Conservation (phyloP, 176 grass and related monocot species). For the Olyra latifolia region DNA sequence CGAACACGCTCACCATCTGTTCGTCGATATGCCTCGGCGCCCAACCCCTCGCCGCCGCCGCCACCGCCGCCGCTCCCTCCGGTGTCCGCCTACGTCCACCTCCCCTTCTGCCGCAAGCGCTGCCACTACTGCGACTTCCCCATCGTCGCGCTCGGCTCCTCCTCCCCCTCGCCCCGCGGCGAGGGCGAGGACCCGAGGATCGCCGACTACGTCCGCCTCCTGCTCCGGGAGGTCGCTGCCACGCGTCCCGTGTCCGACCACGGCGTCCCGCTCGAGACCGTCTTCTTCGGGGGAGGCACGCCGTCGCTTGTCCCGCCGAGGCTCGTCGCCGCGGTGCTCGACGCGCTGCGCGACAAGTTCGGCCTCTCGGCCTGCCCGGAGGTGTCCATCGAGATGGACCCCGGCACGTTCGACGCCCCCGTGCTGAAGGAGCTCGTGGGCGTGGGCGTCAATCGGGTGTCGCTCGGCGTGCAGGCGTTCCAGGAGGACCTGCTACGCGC, state of each 20-base stretch:
- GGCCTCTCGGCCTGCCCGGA: slow-evolving; percentile 53
- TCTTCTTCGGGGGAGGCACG: slow-evolving; percentile 84
- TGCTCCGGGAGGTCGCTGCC: slow-evolving; percentile 74
- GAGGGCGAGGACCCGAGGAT: slow-evolving; percentile 64
- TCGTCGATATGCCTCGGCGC: slow-evolving; percentile 60
- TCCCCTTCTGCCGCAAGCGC: slow-evolving; percentile 85
- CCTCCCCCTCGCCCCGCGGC: not conserved
- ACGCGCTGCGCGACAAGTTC: slow-evolving; percentile 56
- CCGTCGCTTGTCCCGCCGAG: slow-evolving; percentile 79
- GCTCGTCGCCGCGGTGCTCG: slow-evolving; percentile 57
- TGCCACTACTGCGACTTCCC: slow-evolving; percentile 97
- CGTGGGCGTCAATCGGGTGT: slow-evolving; percentile 77
- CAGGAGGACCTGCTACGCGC: slow-evolving; percentile 71
- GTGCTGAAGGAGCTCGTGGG: slow-evolving; percentile 53
- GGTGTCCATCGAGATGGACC: slow-evolving; percentile 93
- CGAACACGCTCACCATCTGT: slow-evolving; percentile 42
- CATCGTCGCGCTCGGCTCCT: slow-evolving; percentile 71
- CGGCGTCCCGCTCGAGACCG: slow-evolving; percentile 60
- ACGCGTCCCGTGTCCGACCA: slow-evolving; percentile 40
- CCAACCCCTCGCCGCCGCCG: not conserved
- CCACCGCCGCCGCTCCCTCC: slow-evolving; percentile 58
- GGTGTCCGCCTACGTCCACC: slow-evolving; percentile 75
- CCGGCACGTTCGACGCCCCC: slow-evolving; percentile 63
- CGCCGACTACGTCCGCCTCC: slow-evolving; percentile 66
- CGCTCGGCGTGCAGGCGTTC: slow-evolving; percentile 83